phyloP scores from a whole-genome alignment of 140 eudicot species.

The Ambrosia hybrid region DNA sequence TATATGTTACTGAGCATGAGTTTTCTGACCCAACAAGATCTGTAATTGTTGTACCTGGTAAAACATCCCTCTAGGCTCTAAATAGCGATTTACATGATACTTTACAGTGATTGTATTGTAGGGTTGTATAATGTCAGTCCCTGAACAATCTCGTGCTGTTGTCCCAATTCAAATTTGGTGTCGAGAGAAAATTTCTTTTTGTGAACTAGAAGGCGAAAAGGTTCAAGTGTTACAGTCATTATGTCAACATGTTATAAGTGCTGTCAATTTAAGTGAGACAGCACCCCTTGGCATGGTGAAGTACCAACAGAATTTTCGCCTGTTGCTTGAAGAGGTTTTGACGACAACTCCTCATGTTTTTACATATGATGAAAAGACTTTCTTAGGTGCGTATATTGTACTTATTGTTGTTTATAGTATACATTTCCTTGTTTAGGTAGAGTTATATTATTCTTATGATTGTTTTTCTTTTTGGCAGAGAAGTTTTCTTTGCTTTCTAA shows the following conservation, averaged over 20 bases:
- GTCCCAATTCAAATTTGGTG: slow-evolving; percentile 65
- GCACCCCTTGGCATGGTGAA: slow-evolving; percentile 45
- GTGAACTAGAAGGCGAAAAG: slow-evolving; percentile 42
- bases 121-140: slow-evolving; percentile 69
- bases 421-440: background rate
- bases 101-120: slow-evolving; percentile 39
- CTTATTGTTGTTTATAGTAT: background rate
- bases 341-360: slow-evolving; percentile 61
- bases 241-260: slow-evolving; percentile 47
- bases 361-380: slow-evolving; percentile 53
- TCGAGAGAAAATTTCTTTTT: slow-evolving; percentile 25
- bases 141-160: slow-evolving; percentile 51
- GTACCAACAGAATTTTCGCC: slow-evolving; percentile 64
- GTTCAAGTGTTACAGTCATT: slow-evolving; percentile 45
- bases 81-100: background rate
- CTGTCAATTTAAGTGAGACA: slow-evolving; percentile 37
- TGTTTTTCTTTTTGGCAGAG: slow-evolving; percentile 46
- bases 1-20: background rate
- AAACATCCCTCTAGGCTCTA: too few relatives aligned
- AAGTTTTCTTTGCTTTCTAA: slow-evolving; percentile 61
- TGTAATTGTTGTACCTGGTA: too few relatives aligned
- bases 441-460: slow-evolving; percentile 2
- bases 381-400: slow-evolving; percentile 50
- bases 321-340: slow-evolving; percentile 73
- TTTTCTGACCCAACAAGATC: background rate